Conservation (phyloP, 2,329 filamentous ascomycete species). For the Lasiodiplodia sp. region DNA sequence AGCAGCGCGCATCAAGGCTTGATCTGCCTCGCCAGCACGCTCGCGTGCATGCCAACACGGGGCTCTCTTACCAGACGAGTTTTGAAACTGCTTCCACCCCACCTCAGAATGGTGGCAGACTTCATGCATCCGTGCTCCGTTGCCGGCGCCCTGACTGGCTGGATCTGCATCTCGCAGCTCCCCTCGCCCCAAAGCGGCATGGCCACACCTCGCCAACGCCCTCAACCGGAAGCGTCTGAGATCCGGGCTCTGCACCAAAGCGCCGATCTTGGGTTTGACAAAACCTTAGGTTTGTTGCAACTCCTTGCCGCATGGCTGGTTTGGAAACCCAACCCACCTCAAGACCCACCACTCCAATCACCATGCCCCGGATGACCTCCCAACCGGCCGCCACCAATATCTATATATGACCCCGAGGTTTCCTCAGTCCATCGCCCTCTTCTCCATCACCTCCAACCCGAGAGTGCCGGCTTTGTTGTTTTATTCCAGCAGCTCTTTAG, state of each 20-base stretch:
- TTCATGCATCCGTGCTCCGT: slow-evolving; percentile 18
- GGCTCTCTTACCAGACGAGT: slow-evolving; percentile 37
- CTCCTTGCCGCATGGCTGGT: slow-evolving; percentile 43
- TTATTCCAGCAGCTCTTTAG: slow-evolving; percentile 49
- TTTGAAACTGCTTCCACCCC: slow-evolving; percentile 49
- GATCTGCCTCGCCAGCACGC: slow-evolving; percentile 13
- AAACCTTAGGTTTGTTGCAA: slow-evolving; percentile 30
- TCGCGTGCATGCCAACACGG: slow-evolving; percentile 26
- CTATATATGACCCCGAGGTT: slow-evolving; percentile 25
- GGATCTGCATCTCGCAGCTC: slow-evolving; percentile 22
- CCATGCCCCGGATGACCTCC: slow-evolving; percentile 36
- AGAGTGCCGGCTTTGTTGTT: slow-evolving; percentile 46
- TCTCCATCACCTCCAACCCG: slow-evolving; percentile 43
- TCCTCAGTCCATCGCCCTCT: slow-evolving; percentile 9
- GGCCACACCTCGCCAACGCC: slow-evolving; percentile 19
- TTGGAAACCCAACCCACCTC: slow-evolving; percentile 53
- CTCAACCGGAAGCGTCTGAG: slow-evolving; percentile 25
- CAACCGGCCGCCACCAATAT: slow-evolving; percentile 25
- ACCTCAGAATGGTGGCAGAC: slow-evolving; percentile 38
- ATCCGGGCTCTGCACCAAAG: slow-evolving; percentile 13
- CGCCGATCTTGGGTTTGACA: slow-evolving; percentile 31
- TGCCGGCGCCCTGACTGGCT: slow-evolving; percentile 3
- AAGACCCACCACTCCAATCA: slow-evolving; percentile 50
- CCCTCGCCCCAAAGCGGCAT: slow-evolving; percentile 16
- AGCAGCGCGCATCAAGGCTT: slow-evolving; percentile 27